Base-by-base conservation (phyloP, 2,329 filamentous ascomycete species). In the Fusarium sp. region DNA sequence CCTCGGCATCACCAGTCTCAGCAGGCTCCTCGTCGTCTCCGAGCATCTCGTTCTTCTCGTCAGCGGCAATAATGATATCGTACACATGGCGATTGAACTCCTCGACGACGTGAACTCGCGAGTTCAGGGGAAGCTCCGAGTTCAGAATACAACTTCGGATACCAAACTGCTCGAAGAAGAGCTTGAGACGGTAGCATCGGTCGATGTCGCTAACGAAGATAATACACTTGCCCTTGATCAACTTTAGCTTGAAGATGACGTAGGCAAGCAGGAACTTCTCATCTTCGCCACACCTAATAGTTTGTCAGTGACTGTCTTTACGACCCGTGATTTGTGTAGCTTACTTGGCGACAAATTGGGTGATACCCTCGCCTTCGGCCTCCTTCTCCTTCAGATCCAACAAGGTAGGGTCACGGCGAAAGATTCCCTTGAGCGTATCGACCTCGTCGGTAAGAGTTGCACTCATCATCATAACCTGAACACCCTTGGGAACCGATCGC, bases 81-180 rank as follows among this genome's bases (percentile, higher is more conserved):
- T 99, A 99, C 9, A 98, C 90, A 56, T 93, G 93, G 81, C 93
- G 92, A 83, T 98, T 99, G 83, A 99, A 99, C 79, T 98, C 94
- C 75, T 98, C 92, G 5, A 99, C 95, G 3, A 97, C 94, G 78
- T 99, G 95, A 42, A 98, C 90, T 64, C 96, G 88, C 2, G 93
- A 96, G 77, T 98, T 98, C 71, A 98, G 91, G 1, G 96, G 96
- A 38, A 99, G 83, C 78, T 99, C 95, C 2, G 94, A 96, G 82
- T 99, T 99, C 43, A 99, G 83, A 29, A 98, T 93, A 80, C 93
- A 97, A 76, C 93, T 95, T 78, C 94, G 92, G 77, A 98, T 95
- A 49, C 94, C 95, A 77, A 99, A 99, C 78, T 99, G 96, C 81
- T 99, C 96, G 55, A 99, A 88, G 78, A 96, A 99, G 10, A 99